Percentiles rank a stretch among this genome's conserved stretches.
These are phyloP conservation scores for Xylaria curta DNA, from an alignment of 495 filamentous ascomycete species.

Conservation along the genomic window DNA sequence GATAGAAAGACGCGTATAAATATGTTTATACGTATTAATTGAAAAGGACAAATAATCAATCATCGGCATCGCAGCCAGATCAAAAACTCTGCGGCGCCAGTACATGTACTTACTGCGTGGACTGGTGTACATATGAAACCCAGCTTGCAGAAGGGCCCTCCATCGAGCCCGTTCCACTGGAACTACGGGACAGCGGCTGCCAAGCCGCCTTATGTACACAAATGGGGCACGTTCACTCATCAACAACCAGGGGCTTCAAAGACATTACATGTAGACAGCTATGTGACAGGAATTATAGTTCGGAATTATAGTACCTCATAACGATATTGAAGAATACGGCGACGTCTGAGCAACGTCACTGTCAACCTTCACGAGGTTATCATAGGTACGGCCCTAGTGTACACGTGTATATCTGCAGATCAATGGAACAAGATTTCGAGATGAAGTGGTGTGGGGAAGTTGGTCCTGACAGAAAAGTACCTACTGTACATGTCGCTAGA, in stretches of 20 bases:
- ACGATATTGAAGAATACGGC: not conserved
- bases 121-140: not conserved
- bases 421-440: not conserved
- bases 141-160: no score
- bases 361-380: not conserved
- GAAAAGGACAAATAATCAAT: no score
- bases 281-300: not conserved
- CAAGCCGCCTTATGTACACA: constrained; percentile 19
- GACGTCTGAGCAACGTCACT: not conserved
- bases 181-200: constrained; percentile 24
- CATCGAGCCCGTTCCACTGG: constrained; percentile 20
- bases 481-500: not conserved
- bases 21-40: no score
- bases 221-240: constrained; percentile 4
- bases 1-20: no score
- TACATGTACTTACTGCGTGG: not conserved
- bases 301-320: not conserved
- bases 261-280: not conserved
- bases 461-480: not conserved
- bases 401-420: not conserved
- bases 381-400: not conserved
- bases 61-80: not conserved
- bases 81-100: not conserved
- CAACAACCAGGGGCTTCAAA: not conserved
- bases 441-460: constrained; percentile 15